phyloP scores from a whole-genome alignment of 495 filamentous ascomycete species.

The Aspergillus sparsus region DNA sequence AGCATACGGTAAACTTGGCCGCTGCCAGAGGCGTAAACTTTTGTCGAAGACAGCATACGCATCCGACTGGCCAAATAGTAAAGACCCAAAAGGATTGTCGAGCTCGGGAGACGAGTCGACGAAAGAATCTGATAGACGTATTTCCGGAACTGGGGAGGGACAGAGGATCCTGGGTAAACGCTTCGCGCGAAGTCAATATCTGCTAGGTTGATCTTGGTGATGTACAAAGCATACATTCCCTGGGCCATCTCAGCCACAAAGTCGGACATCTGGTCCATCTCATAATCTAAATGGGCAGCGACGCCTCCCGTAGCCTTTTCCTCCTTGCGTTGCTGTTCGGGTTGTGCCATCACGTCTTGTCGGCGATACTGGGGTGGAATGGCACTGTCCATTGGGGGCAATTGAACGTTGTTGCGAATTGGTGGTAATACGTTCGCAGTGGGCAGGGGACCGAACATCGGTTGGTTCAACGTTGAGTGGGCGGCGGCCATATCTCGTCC shows the following conservation, averaged over 20 bases:
- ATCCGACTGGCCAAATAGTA: slow-evolving; percentile 85
- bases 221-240: slow-evolving; percentile 70
- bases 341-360: slow-evolving; percentile 40
- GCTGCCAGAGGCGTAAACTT: slow-evolving; percentile 59
- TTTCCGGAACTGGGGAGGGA: slow-evolving; percentile 83
- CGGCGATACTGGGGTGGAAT: slow-evolving; percentile 49
- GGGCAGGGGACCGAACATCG: slow-evolving; percentile 43
- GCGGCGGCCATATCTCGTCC: slow-evolving; percentile 35
- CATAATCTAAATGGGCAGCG: slow-evolving; percentile 94
- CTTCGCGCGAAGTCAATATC: slow-evolving; percentile 78
- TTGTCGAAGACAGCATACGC: slow-evolving; percentile 64
- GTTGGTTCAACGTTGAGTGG: slow-evolving; percentile 34
- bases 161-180: slow-evolving; percentile 65
- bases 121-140: slow-evolving; percentile 93
- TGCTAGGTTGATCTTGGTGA: slow-evolving; percentile 61
- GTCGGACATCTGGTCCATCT: slow-evolving; percentile 97
- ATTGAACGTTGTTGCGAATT: slow-evolving; percentile 44
- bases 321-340: slow-evolving; percentile 50
- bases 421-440: slow-evolving; percentile 42
- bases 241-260: slow-evolving; percentile 94
- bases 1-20: slow-evolving; percentile 88
- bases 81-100: slow-evolving; percentile 91
- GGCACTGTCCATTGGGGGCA: slow-evolving; percentile 47
- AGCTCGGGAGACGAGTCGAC: slow-evolving; percentile 90
- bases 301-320: slow-evolving; percentile 77